Base-by-base conservation (phyloP, 2,329 filamentous ascomycete species). In the Berkeleyomyces basicola region DNA sequence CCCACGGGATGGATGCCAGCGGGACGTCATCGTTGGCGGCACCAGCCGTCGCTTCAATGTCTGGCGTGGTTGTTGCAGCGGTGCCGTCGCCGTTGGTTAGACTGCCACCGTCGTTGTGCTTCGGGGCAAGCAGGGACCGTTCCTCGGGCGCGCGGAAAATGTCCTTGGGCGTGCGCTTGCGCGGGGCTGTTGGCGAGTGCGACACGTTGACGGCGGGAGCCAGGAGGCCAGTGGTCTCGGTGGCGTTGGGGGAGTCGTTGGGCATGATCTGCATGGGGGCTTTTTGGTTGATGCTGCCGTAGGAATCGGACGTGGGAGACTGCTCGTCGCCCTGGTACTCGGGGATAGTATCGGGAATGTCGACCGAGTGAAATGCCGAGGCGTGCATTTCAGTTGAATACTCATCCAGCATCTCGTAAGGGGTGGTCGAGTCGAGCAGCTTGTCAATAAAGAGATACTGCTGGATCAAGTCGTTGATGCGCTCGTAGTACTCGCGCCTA, bases 361-460 rank as follows among this genome's bases (percentile, higher is more conserved):
- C 80, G 64, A 82, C 70, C 58, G 76, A 75, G 58, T 76, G 77
- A 66, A 82, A 78, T 33, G 78, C 78, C 46, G 77, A 79, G 23
- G 77, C 77, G 51, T 81, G 77, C 59, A 83, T 76, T 66, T 86
- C 77, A 66, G 85, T 72, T 43, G 73, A 85, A 72, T 96, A 96
- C 73, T 96, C 91, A 70, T 95, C 91, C 64, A 97, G 84, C 53
- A 97, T 78, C 68, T 92, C 86, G 70, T 95, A 91, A 1, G 91
- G 91, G n/a, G 96, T 82, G 39, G 89, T 91, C 7, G 90, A 96
- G 74, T 96, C 90, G 65, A 97, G 80, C 63, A 97, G 78, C 61
- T 86, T 83, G 74, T 96, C 92, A 68, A 96, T 96, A 72, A 95
- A 96, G 66, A 95, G 79, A 72, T 96, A 97, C 71, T 95, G 87